These are phyloP conservation scores for Excoecaria agallocha DNA, from an alignment of 345 rosid species.

Conservation along the genomic window DNA sequence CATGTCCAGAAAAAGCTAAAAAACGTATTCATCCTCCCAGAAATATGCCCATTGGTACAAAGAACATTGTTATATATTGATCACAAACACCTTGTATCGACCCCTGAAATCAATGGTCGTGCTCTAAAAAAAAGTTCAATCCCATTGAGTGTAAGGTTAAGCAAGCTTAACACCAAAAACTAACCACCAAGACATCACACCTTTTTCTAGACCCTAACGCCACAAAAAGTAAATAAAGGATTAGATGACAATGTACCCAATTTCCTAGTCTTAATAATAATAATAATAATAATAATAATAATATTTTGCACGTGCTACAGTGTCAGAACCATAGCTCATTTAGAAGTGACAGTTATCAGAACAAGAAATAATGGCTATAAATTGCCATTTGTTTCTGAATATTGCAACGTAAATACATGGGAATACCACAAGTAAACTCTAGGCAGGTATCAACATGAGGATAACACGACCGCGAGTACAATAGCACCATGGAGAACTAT, in stretches of 20 bases:
- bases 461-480: conserved; percentile 16
- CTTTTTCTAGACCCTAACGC: background rate
- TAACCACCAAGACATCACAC: no score
- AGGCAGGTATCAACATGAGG: conserved; percentile 11
- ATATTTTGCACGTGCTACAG: background rate
- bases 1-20: background rate
- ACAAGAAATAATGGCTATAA: background rate
- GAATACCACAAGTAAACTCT: conserved; percentile 17
- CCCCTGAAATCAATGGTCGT: background rate
- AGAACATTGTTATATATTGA: background rate
- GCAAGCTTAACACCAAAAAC: no score
- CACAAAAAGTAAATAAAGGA: no score
- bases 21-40: background rate
- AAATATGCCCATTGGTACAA: no score
- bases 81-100: background rate
- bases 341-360: background rate
- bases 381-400: background rate
- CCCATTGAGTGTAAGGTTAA: background rate
- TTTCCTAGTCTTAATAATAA: no score
- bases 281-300: no score
- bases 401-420: conserved; percentile 17
- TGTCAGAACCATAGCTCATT: background rate
- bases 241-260: no score
- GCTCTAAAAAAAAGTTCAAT: no score
- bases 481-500: conserved; percentile 33